Evolutionary conservation across 371 early-diverging fungal species (phyloP).

Genomic region (Mortierella sp.): DNA sequence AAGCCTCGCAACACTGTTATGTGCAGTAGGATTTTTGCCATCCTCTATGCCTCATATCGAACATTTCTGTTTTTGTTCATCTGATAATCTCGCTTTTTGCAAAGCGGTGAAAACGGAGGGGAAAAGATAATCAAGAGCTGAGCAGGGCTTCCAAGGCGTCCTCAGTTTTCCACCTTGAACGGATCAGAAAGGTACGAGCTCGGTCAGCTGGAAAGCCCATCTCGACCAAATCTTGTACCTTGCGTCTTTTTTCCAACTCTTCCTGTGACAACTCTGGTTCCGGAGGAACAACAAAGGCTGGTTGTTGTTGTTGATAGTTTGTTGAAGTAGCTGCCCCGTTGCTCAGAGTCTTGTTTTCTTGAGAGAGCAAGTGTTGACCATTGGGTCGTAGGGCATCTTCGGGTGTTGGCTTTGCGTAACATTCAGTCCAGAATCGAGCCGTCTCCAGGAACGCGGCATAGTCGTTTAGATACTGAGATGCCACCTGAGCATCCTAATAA

Average conservation of each 20-base stretch:
- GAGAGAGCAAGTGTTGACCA: neutral
- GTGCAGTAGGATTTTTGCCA: too few species aligned
- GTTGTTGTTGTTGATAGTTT: slow-evolving; percentile 16
- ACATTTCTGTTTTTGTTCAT: neutral
- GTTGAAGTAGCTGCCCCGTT: neutral
- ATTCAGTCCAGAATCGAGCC: slow-evolving; percentile 56
- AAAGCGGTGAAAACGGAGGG: too few species aligned
- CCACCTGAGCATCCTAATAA: slow-evolving; percentile 57
- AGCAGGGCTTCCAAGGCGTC: slow-evolving; percentile 38
- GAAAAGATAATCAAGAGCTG: slow-evolving; percentile 21
- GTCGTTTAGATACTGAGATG: slow-evolving; percentile 53
- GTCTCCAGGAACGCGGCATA: slow-evolving; percentile 44
- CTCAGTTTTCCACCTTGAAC: slow-evolving; percentile 45
- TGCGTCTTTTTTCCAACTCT: slow-evolving; percentile 36
- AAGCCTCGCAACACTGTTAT: too few species aligned
- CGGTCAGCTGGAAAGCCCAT: slow-evolving; percentile 50
- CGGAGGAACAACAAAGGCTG: slow-evolving; percentile 7
- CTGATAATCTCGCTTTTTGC: neutral
- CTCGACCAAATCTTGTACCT: slow-evolving; percentile 48
- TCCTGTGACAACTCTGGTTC: slow-evolving; percentile 31
- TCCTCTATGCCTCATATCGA: too few species aligned
- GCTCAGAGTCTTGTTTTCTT: neutral
- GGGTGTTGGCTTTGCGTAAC: slow-evolving; percentile 50
- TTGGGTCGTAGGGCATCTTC: slow-evolving; percentile 14
- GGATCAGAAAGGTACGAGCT: slow-evolving; percentile 44